Percentiles rank a stretch among this genome's conserved stretches.
Evolutionary conservation across 2,329 filamentous ascomycete species (phyloP).

Genomic region (Thielaviopsis populi): DNA sequence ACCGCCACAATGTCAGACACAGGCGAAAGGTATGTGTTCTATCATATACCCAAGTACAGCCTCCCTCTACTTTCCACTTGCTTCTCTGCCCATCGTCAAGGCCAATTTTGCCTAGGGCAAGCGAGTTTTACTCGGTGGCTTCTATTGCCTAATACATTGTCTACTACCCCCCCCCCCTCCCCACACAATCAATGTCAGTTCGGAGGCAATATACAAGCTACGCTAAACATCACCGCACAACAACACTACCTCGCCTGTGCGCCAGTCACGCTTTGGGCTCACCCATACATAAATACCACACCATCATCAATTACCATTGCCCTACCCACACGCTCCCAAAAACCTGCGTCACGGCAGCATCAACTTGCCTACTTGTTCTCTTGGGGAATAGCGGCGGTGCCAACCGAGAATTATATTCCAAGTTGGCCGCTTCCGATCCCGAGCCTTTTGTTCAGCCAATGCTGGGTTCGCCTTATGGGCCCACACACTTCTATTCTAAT

Average conservation of each 20-base stretch:
- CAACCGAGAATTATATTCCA: neutral
- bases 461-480: neutral
- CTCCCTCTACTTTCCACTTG: conserved; percentile 1
- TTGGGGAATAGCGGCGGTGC: neutral
- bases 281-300: neutral
- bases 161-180: neutral
- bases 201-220: neutral
- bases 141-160: neutral
- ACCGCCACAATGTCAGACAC: conserved; percentile 25
- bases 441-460: neutral
- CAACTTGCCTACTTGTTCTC: neutral
- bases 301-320: neutral
- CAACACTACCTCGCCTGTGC: neutral
- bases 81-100: neutral
- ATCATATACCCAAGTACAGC: neutral
- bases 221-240: neutral
- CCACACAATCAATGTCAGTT: neutral
- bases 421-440: neutral
- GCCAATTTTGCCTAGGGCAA: neutral
- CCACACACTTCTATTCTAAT: neutral
- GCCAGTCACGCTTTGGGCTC: neutral
- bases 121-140: neutral
- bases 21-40: conserved; percentile 25
- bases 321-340: neutral
- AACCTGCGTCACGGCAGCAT: neutral